Percentiles rank a stretch among this genome's conserved stretches.
Conservation (phyloP, 305 asterid species). For the Striga hermonthica region DNA sequence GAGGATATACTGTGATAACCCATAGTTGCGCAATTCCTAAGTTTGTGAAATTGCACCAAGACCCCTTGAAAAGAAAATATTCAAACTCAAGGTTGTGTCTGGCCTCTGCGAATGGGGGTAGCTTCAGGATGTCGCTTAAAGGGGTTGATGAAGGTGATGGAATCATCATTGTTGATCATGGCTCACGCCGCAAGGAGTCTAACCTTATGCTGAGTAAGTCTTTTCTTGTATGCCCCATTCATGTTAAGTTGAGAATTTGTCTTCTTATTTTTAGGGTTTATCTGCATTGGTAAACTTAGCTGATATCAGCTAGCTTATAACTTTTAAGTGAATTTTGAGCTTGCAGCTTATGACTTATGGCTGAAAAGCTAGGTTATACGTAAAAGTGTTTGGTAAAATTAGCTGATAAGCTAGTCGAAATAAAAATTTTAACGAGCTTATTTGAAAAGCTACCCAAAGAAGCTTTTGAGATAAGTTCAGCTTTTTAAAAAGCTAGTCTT, state of each 20-base stretch:
- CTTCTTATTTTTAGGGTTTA: constrained; percentile 8
- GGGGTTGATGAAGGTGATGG: constrained; percentile 67
- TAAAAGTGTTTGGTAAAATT: too few species aligned
- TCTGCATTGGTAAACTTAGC: constrained; percentile 13
- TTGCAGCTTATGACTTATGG: too few species aligned
- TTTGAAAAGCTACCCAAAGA: too few species aligned
- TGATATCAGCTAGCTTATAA: too few species aligned
- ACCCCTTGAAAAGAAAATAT: constrained; percentile 40
- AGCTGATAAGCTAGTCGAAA: too few species aligned
- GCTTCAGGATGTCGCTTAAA: constrained; percentile 42
- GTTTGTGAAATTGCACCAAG: constrained; percentile 46
- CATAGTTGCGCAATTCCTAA: constrained; percentile 37
- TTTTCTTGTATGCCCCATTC: background rate
- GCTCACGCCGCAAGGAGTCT: constrained; percentile 88
- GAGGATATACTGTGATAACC: constrained; percentile 41
- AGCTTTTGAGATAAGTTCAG: too few species aligned
- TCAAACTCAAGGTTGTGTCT: constrained; percentile 49
- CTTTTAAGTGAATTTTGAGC: too few species aligned
- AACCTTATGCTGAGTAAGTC: constrained; percentile 86
- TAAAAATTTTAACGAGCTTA: too few species aligned
- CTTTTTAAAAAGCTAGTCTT: too few species aligned
- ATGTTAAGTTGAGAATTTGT: too few species aligned
- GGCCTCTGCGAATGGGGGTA: constrained; percentile 64
- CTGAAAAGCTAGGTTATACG: too few species aligned
- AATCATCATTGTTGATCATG: constrained; percentile 90